phyloP scores from a whole-genome alignment of 176 grass and related monocot species.

The Microstegium vimineum region DNA sequence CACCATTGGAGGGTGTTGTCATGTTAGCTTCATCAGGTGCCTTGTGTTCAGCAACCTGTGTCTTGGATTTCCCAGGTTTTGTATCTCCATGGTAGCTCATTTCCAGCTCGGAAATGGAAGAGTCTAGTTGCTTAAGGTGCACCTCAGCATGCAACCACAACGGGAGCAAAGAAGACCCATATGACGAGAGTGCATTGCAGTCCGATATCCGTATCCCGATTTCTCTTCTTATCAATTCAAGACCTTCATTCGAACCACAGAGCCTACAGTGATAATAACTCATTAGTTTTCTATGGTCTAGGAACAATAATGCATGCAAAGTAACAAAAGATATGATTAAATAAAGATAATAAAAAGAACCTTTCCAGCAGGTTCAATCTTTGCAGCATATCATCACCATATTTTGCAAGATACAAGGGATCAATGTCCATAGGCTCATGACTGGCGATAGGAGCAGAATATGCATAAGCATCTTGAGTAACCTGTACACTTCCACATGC shows the following conservation, averaged over 20 bases:
- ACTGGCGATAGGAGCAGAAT: conserved; percentile 13
- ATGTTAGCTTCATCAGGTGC: conserved; percentile 34
- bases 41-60: conserved; percentile 26
- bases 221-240: conserved; percentile 67
- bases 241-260: conserved; percentile 32
- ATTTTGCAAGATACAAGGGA: conserved; percentile 75
- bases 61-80: conserved; percentile 22
- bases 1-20: conserved; percentile 12
- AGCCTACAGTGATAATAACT: conserved; percentile 22
- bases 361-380: conserved; percentile 65
- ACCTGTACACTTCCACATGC: conserved; percentile 25
- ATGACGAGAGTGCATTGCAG: conserved; percentile 68
- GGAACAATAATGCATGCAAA: conserved; percentile 19
- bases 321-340: conserved; percentile 5
- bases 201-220: conserved; percentile 79
- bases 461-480: conserved; percentile 51
- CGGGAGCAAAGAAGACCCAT: conserved; percentile 83
- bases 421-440: conserved; percentile 59
- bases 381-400: conserved; percentile 67
- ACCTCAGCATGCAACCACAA: conserved; percentile 90
- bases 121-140: conserved; percentile 72
- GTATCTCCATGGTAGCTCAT: conserved; percentile 32
- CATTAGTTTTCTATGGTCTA: conserved; percentile 8
- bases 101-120: conserved; percentile 59
- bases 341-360: conserved; percentile 49